Conservation (phyloP, 345 rosid species). For the Salix koriyanagi region DNA sequence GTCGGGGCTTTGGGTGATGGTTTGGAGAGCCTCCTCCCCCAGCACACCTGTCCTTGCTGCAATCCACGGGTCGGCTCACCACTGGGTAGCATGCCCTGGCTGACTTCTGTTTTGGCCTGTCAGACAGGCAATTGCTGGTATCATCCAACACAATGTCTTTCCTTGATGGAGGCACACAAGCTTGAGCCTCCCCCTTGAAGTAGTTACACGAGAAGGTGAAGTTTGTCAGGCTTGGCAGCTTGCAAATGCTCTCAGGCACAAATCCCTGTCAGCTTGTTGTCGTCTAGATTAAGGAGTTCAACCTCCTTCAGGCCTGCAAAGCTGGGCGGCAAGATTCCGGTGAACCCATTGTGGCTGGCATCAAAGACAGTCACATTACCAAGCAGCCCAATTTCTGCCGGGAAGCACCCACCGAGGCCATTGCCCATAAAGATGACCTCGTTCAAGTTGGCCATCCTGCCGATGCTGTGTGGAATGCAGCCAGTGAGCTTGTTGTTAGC, state of each 20-base stretch:
- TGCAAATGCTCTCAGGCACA: conserved; percentile 52
- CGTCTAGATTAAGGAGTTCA: conserved; percentile 38
- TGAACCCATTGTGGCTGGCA: conserved; percentile 45
- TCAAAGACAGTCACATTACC: conserved; percentile 52
- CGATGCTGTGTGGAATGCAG: conserved; percentile 63
- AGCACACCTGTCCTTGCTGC: conserved; percentile 54
- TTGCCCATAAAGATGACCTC: conserved; percentile 59
- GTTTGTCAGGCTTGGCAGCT: conserved; percentile 45
- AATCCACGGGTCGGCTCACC: conserved; percentile 55
- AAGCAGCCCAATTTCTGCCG: conserved; percentile 54
- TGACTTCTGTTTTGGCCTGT: conserved; percentile 42
- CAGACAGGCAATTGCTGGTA: conserved; percentile 46
- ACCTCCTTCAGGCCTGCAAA: conserved; percentile 32
- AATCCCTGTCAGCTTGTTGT: conserved; percentile 64
- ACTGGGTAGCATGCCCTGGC: conserved; percentile 39
- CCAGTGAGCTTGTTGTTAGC: conserved; percentile 68
- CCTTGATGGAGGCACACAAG: conserved; percentile 34
- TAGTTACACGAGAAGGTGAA: conserved; percentile 56
- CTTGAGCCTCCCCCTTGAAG: conserved; percentile 44
- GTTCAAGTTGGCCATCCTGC: conserved; percentile 56
- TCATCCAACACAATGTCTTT: conserved; percentile 41
- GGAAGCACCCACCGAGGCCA: conserved; percentile 65
- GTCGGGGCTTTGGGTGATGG: conserved; percentile 7
- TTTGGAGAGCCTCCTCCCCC: conserved; percentile 11
- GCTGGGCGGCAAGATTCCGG: conserved; percentile 44